A percentile compares a stretch with the other conserved stretches of the same genome.
Evolutionary conservation across 2,329 filamentous ascomycete species (phyloP).

Genomic region (Cladosporium oxysporum): DNA sequence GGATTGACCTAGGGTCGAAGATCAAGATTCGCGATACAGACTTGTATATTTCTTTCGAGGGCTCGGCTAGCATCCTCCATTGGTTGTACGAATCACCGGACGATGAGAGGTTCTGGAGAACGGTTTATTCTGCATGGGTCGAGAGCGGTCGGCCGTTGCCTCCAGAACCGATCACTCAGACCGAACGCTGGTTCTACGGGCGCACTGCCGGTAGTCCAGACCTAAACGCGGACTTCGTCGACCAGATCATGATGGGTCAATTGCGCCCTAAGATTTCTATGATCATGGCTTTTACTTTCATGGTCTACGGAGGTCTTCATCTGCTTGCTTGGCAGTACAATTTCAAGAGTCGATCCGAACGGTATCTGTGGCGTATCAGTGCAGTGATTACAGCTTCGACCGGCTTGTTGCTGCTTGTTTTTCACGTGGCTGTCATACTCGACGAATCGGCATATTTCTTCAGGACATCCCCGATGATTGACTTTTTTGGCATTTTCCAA

Average conservation of each 20-base stretch:
- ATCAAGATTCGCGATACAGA: neutral
- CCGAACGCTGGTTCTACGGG: neutral
- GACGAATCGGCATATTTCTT: too few relatives aligned
- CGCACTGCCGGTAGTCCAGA: neutral
- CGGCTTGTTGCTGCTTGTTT: neutral
- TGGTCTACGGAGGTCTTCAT: slow-evolving; percentile 3
- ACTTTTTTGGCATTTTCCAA: too few relatives aligned
- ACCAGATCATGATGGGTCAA: neutral
- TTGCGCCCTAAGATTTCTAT: neutral
- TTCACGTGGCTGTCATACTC: too few relatives aligned
- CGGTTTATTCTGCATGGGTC: neutral
- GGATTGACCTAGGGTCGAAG: neutral
- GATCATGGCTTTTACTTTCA: neutral
- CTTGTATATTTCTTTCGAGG: neutral
- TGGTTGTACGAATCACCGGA: too few relatives aligned
- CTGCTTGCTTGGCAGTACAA: slow-evolving; percentile 17
- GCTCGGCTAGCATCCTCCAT: rapidly evolving
- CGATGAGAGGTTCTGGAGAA: too few relatives aligned
- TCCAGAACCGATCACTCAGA: neutral
- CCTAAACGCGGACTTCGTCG: neutral
- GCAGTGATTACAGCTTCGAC: neutral
- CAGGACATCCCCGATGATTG: too few relatives aligned
- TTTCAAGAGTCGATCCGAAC: neutral
- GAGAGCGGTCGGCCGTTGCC: neutral
- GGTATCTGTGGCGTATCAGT: neutral